phyloP scores from a whole-genome alignment of 805 yeast species.

The Clavispora vitiphila region DNA sequence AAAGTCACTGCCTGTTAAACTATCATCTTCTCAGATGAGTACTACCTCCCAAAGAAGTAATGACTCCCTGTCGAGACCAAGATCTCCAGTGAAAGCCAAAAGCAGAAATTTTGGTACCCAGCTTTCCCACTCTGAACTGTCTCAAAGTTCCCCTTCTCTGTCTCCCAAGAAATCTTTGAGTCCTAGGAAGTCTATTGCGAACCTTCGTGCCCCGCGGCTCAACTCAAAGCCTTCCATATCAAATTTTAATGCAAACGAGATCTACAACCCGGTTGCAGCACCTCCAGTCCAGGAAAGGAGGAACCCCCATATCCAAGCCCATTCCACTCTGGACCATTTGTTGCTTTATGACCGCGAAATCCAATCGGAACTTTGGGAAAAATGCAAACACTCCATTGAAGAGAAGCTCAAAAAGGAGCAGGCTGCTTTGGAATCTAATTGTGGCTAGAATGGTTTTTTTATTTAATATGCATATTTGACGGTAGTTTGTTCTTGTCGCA shows the following conservation, averaged over 20 bases:
- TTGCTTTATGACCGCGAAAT: constrained; percentile 2
- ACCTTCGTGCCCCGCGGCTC: not conserved
- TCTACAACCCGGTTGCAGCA: constrained; percentile 21
- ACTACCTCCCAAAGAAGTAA: not conserved
- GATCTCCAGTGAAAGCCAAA: not conserved
- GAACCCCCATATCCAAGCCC: not conserved
- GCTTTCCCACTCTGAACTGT: not conserved
- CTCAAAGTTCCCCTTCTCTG: not conserved
- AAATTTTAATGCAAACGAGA: constrained; percentile 17
- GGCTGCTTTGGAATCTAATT: not conserved
- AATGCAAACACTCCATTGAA: constrained; percentile 24
- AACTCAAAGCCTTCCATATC: constrained; percentile 21
- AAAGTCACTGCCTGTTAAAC: not conserved
- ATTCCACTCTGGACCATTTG: not conserved
- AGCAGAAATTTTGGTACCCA: not conserved
- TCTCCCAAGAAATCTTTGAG: not conserved
- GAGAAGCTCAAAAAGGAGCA: constrained; percentile 17
- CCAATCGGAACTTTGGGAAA: constrained; percentile 20
- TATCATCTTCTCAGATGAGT: not conserved
- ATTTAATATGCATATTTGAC: too few relatives aligned
- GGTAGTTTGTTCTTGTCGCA: not conserved
- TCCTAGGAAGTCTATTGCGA: constrained; percentile 1
- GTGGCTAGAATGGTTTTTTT: not conserved
- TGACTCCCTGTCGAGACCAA: not conserved
- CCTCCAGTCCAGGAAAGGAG: constrained; percentile 9